phyloP scores from a whole-genome alignment of 768 basidiomycete species.

The Lepiota venenata region DNA sequence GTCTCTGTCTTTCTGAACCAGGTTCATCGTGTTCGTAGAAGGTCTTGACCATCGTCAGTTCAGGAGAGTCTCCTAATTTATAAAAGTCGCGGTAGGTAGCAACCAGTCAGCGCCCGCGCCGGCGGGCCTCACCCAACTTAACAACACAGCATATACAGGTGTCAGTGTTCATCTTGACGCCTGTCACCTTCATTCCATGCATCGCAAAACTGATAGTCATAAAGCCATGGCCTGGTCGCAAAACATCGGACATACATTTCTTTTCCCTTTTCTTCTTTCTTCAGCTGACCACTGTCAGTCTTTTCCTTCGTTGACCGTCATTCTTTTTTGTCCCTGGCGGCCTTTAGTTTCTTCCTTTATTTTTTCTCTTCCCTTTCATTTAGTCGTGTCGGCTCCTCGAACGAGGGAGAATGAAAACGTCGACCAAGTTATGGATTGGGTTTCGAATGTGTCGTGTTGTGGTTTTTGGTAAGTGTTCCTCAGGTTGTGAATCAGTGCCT shows the following conservation, averaged over 20 bases:
- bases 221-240: background rate
- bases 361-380: slow-evolving; percentile 9
- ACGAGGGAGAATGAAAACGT: slow-evolving; percentile 18
- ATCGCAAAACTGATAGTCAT: slow-evolving; percentile 1
- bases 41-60: too few relatives aligned
- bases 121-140: background rate
- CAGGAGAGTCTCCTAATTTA: too few relatives aligned
- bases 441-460: slow-evolving; percentile 31
- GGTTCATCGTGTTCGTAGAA: too few relatives aligned
- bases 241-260: slow-evolving; percentile 22
- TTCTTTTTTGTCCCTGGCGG: slow-evolving; percentile 21
- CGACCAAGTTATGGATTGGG: slow-evolving; percentile 19
- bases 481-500: background rate
- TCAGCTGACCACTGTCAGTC: slow-evolving; percentile 15
- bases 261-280: slow-evolving; percentile 8
- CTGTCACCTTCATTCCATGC: background rate
- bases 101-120: slow-evolving; percentile 7
- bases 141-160: background rate
- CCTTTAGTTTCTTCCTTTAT: slow-evolving; percentile 14
- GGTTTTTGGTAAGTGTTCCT: slow-evolving; percentile 28
- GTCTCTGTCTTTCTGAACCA: too few relatives aligned
- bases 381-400: too few relatives aligned
- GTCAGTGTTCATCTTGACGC: background rate
- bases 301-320: slow-evolving; percentile 26
- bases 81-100: background rate